Evolutionary conservation across 306 rosid species (phyloP), one percentile per base, ranked within the genome.

Genomic region (Aeschynomene evenia): DNA sequence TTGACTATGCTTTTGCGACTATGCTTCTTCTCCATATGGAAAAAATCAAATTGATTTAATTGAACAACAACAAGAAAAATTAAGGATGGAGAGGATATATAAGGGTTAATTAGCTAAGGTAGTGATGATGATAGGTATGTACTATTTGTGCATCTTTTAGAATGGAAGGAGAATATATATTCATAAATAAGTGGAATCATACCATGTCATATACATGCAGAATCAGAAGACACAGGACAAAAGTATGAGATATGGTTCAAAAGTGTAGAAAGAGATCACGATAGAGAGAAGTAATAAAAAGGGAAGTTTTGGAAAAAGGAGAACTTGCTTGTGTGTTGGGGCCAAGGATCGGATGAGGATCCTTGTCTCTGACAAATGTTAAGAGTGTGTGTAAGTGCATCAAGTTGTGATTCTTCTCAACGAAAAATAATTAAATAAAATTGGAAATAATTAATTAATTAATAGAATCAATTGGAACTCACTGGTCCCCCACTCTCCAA

Each of bases 331-430:
- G 80, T 83, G 75, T 58, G 39, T 64, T 80, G 73, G 76, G 76
- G 85, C 82, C 80, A 80, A 74, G 85, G 68, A 73, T 67, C 39
- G 76, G 85, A 77, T 77, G 87, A 85, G 8, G 16, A 79, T 71
- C 53, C 77, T 46, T 66, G 78, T 83, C 76, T 83, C 76, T 76
- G 80, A 78, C 74, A 65, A 68, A 58, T 5, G 2, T 16, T 5
- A 49, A 71, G 77, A 55, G 77, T 49, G 50, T n/a, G n/a, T n/a
- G n/a, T n/a, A n/a, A 75, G 66, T 77, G 75, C 53, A 80, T 75
- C n/a, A 6, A 33, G 37, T 7, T 1, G 2, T n/a, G n/a, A n/a
- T n/a, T n/a, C n/a, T 33, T 37, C 43, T 0, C 12, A 37, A 6
- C 5, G 31, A 37, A 10, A 37, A 7, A 9, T 48, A 73, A 78